Percentiles rank a stretch among this genome's conserved stretches.
These are phyloP conservation scores for Paspalum notatum DNA, from an alignment of 176 grass and related monocot species.

Conservation along the genomic window DNA sequence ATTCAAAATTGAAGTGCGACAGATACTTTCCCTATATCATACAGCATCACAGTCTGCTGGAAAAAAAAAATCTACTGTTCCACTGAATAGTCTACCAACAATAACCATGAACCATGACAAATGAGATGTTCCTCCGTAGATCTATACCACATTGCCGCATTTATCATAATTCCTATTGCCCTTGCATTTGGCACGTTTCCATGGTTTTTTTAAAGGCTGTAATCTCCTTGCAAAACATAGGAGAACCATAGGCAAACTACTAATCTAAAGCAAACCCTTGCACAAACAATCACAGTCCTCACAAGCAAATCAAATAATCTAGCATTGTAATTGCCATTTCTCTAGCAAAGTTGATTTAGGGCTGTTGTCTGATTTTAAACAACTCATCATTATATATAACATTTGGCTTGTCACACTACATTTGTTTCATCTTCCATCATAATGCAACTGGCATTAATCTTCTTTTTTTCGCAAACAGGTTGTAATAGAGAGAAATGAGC, in stretches of 20 bases:
- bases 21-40: slow-evolving; percentile 1
- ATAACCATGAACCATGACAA: background rate
- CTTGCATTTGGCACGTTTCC: background rate
- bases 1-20: background rate
- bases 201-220: background rate
- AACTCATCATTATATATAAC: background rate
- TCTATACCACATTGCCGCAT: background rate
- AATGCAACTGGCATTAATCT: background rate
- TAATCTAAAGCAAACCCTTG: background rate
- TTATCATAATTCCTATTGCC: background rate
- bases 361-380: background rate
- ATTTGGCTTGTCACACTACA: no score
- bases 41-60: background rate
- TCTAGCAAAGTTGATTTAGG: background rate
- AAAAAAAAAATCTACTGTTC: background rate
- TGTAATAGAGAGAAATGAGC: slow-evolving; percentile 71
- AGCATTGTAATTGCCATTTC: background rate
- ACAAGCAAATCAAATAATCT: slow-evolving; percentile 12
- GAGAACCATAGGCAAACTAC: background rate
- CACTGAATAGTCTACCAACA: background rate
- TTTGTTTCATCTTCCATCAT: no score
- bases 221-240: background rate
- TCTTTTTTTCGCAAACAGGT: slow-evolving; percentile 45
- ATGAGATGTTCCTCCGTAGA: background rate
- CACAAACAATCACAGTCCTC: background rate